phyloP scores from a whole-genome alignment of 306 rosid genomes.

The Ochetophila trinervis region DNA sequence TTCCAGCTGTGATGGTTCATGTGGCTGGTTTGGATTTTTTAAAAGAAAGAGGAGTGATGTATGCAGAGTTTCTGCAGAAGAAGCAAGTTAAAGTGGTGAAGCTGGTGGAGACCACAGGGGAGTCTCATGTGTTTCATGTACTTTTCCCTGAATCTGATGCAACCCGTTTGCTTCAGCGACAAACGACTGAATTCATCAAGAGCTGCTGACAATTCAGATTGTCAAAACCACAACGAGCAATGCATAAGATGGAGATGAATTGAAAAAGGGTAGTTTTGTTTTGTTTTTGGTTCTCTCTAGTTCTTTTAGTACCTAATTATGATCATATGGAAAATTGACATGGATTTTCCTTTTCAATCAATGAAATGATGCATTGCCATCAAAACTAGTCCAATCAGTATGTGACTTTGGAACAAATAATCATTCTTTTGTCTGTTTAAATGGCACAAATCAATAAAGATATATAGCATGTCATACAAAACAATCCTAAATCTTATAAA shows the following conservation, averaged over 20 bases:
- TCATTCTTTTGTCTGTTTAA: too few species aligned
- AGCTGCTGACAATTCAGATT: constrained; percentile 23
- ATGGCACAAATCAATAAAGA: too few species aligned
- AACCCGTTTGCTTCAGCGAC: constrained; percentile 53
- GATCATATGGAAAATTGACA: background rate
- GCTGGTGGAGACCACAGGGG: constrained; percentile 54
- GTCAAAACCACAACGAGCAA: background rate
- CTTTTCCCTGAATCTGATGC: constrained; percentile 52
- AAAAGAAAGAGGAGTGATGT: constrained; percentile 76
- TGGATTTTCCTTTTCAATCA: background rate
- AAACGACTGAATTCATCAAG: constrained; percentile 58
- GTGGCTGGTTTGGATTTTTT: constrained; percentile 75
- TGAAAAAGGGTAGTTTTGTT: background rate
- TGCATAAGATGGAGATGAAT: too few species aligned
- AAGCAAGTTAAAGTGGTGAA: constrained; percentile 48
- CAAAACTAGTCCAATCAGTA: too few species aligned
- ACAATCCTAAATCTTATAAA: background rate
- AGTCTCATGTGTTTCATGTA: constrained; percentile 59
- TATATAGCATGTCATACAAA: too few species aligned
- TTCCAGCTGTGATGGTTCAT: constrained; percentile 61
- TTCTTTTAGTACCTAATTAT: background rate
- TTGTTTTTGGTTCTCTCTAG: background rate
- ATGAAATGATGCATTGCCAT: too few species aligned
- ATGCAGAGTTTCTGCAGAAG: constrained; percentile 54
- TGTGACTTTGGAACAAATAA: too few species aligned